phyloP scores from a whole-genome alignment of 2,329 filamentous ascomycete species.

The Elsinoe arachidis region DNA sequence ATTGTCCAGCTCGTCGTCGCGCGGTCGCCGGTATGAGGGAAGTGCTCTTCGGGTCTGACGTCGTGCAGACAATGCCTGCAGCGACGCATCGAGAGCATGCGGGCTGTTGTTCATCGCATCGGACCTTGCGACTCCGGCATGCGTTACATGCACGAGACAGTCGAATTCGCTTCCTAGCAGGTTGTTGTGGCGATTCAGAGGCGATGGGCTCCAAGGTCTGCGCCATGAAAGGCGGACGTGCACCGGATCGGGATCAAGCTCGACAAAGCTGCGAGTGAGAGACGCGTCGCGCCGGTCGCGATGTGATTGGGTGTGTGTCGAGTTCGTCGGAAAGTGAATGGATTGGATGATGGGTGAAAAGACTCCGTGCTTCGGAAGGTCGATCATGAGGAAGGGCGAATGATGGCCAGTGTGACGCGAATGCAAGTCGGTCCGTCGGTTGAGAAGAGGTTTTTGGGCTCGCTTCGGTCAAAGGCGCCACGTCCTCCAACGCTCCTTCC shows the following conservation, averaged over 20 bases:
- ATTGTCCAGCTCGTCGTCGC: neutral
- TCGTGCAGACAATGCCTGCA: conserved; percentile 13
- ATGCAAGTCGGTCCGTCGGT: neutral
- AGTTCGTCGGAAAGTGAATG: too few relatives aligned
- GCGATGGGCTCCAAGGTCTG: neutral
- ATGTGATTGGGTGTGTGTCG: too few relatives aligned
- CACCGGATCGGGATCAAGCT: neutral
- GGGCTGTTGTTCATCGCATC: conserved; percentile 17
- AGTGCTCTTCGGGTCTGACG: conserved; percentile 13
- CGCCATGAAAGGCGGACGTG: neutral
- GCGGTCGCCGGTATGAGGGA: neutral
- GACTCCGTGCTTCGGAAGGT: too few relatives aligned
- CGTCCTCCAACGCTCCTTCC: neutral
- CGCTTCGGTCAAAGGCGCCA: neutral
- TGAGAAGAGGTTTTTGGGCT: neutral
- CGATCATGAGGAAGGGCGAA: too few relatives aligned
- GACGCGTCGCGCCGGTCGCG: too few relatives aligned
- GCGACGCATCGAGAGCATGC: conserved; percentile 13
- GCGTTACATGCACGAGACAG: conserved; percentile 17
- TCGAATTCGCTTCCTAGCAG: conserved; percentile 13
- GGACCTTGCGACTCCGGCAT: conserved; percentile 16
- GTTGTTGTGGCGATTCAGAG: neutral
- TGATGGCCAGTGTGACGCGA: neutral
- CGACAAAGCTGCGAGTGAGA: too few relatives aligned
- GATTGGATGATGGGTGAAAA: too few relatives aligned